phyloP scores from a whole-genome alignment of 306 rosid genomes.

The Lotus japonicus region DNA sequence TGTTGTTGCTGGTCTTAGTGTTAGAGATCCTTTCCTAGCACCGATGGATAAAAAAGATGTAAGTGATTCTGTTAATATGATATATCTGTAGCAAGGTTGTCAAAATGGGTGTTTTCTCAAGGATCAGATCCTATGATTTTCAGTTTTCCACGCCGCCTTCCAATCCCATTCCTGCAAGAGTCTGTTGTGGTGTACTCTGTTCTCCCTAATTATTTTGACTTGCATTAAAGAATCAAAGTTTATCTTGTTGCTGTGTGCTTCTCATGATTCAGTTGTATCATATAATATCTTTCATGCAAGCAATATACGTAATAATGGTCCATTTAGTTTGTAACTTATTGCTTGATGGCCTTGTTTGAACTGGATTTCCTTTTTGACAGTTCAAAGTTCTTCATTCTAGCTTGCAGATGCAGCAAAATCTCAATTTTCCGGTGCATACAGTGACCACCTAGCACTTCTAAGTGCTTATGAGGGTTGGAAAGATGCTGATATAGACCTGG shows the following conservation, averaged over 20 bases:
- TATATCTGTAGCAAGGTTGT: too few relatives aligned
- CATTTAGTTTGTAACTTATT: neutral
- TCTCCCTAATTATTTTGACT: too few relatives aligned
- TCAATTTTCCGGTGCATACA: slow-evolving; percentile 66
- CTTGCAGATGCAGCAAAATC: slow-evolving; percentile 94
- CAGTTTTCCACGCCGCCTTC: too few relatives aligned
- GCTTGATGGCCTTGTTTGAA: slow-evolving; percentile 10
- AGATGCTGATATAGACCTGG: slow-evolving; percentile 67
- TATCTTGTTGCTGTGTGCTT: too few relatives aligned
- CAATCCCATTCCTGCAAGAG: too few relatives aligned
- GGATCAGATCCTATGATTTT: too few relatives aligned
- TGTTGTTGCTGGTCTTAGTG: slow-evolving; percentile 89
- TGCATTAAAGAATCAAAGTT: too few relatives aligned
- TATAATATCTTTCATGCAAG: neutral
- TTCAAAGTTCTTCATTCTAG: slow-evolving; percentile 38
- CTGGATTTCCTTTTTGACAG: slow-evolving; percentile 20
- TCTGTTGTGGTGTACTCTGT: neutral
- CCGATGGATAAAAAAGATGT: slow-evolving; percentile 93
- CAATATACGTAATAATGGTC: neutral
- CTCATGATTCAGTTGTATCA: neutral
- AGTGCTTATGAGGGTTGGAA: slow-evolving; percentile 86
- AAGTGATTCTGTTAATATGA: slow-evolving; percentile 29
- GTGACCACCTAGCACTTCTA: slow-evolving; percentile 92
- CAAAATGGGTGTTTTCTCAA: too few relatives aligned
- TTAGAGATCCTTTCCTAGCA: slow-evolving; percentile 85